phyloP scores from a whole-genome alignment of 345 rosid genomes.

The Rubroshorea leprosula region DNA sequence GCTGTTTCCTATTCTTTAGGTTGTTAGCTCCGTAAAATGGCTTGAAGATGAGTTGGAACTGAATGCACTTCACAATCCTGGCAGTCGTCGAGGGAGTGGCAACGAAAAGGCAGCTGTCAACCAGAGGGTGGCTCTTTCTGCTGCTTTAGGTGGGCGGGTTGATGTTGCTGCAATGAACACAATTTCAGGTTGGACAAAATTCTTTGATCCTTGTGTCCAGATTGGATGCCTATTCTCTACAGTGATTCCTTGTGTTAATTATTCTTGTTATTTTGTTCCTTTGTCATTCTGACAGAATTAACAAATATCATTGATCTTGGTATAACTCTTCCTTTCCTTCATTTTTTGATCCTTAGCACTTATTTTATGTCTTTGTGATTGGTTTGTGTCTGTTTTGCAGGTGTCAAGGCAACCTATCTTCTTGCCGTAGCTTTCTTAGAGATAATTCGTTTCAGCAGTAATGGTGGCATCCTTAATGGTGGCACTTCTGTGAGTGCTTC shows the following conservation, averaged over 20 bases:
- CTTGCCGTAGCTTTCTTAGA: slow-evolving; percentile 98
- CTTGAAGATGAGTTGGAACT: slow-evolving; percentile 99
- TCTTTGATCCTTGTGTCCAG: background rate
- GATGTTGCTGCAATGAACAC: slow-evolving; percentile 83
- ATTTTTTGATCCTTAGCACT: no score
- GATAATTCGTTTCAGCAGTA: slow-evolving; percentile 91
- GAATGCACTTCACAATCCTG: slow-evolving; percentile 92
- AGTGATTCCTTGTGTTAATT: background rate
- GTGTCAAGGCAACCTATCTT: slow-evolving; percentile 98
- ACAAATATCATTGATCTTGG: background rate
- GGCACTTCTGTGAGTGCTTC: slow-evolving; percentile 52
- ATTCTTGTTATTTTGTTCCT: background rate
- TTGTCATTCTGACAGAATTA: no score
- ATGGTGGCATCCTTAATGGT: slow-evolving; percentile 96
- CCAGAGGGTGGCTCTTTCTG: slow-evolving; percentile 87
- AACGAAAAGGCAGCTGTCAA: slow-evolving; percentile 87
- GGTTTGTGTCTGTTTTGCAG: slow-evolving; percentile 27
- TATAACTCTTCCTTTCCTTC: background rate
- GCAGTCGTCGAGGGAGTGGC: slow-evolving; percentile 87
- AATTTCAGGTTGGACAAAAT: slow-evolving; percentile 67
- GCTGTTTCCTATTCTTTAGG: slow-evolving; percentile 35
- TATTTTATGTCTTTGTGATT: background rate
- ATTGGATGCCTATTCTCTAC: background rate
- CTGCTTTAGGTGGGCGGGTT: slow-evolving; percentile 93
- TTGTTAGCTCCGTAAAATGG: slow-evolving; percentile 98